phyloP scores from a whole-genome alignment of 2,329 filamentous ascomycete genomes.

The Neonectria hederae region DNA sequence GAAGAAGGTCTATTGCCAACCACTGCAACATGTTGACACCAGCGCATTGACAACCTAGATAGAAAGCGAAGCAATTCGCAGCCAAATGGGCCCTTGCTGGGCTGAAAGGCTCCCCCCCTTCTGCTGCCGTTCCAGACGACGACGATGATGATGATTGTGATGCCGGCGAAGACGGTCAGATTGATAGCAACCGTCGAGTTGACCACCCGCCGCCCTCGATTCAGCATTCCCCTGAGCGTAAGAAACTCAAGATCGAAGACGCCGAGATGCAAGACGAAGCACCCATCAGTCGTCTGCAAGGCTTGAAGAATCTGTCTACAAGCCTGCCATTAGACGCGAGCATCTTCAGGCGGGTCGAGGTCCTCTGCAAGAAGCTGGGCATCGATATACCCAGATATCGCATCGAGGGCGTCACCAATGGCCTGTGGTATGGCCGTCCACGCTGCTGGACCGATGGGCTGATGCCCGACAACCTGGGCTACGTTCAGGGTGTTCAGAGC shows the following conservation, averaged over 20 bases:
- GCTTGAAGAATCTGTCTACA: background rate
- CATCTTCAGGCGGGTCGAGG: constrained; percentile 42
- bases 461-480: constrained; percentile 47
- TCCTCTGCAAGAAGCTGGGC: constrained; percentile 48
- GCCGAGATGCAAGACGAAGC: constrained; percentile 23
- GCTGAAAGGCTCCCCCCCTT: constrained; percentile 38
- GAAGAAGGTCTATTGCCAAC: constrained; percentile 54
- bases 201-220: constrained; percentile 13
- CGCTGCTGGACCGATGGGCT: constrained; percentile 45
- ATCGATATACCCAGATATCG: constrained; percentile 48
- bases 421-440: constrained; percentile 50
- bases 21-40: no score
- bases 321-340: constrained; percentile 6
- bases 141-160: background rate
- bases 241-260: constrained; percentile 29
- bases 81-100: constrained; percentile 58
- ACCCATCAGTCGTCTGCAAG: background rate
- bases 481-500: constrained; percentile 47
- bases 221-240: constrained; percentile 17
- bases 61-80: constrained; percentile 63
- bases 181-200: background rate
- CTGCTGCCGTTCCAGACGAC: background rate
- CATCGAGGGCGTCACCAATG: constrained; percentile 29
- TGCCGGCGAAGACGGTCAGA: background rate
- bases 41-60: background rate